A percentile compares a stretch with the other conserved stretches of the same genome.
phyloP scores from a whole-genome alignment of 352 stramenopile species.

The Phytophthora cactorum region DNA sequence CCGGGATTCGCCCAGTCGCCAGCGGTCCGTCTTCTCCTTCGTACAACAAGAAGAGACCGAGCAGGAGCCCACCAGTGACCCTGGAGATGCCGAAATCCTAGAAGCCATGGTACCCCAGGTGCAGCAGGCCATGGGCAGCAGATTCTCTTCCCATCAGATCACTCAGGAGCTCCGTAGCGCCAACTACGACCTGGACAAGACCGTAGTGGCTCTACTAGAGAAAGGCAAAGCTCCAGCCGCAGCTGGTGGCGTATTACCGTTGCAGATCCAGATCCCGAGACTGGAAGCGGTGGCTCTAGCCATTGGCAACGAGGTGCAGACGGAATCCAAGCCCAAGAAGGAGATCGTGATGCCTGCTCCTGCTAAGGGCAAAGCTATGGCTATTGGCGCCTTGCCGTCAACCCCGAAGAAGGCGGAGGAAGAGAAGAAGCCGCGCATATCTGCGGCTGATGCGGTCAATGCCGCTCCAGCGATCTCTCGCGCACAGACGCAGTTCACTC shows the following conservation, averaged over 20 bases:
- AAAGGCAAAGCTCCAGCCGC: constrained; percentile 57
- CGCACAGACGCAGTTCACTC: constrained; percentile 57
- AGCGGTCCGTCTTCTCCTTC: constrained; percentile 84
- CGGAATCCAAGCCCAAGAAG: constrained; percentile 22
- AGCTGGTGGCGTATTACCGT: constrained; percentile 46
- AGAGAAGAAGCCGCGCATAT: constrained; percentile 32
- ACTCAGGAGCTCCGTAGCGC: constrained; percentile 64
- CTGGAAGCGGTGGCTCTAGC: constrained; percentile 65
- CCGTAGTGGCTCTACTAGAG: constrained; percentile 76
- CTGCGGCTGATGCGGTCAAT: constrained; percentile 34
- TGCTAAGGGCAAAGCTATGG: constrained; percentile 52
- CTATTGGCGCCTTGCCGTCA: constrained; percentile 44
- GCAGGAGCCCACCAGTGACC: constrained; percentile 35
- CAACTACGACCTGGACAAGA: constrained; percentile 85
- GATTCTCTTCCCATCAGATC: constrained; percentile 68
- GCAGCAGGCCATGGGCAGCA: constrained; percentile 51
- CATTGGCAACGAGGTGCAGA: constrained; percentile 43
- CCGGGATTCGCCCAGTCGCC: constrained; percentile 77
- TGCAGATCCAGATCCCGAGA: constrained; percentile 71
- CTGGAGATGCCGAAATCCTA: constrained; percentile 59
- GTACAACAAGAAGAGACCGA: constrained; percentile 53
- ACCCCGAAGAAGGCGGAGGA: constrained; percentile 11
- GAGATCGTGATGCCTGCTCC: constrained; percentile 44
- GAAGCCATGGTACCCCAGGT: constrained; percentile 65
- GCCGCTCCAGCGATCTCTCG: constrained; percentile 31